phyloP scores from a whole-genome alignment of 768 basidiomycete species.

The Cystobasidium tubakii region DNA sequence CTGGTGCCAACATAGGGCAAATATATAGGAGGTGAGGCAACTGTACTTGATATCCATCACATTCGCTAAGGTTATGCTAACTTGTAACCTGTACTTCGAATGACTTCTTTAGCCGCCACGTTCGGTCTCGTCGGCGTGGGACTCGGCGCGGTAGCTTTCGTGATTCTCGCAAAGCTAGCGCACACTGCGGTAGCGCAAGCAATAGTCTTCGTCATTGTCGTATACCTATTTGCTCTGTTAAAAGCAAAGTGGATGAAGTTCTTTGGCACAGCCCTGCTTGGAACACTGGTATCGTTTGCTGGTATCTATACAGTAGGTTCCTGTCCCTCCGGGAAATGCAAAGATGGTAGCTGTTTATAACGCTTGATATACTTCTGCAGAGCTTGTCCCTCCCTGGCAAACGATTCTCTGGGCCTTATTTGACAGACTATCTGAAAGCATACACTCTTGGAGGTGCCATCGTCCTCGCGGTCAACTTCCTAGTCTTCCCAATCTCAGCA shows the following conservation, averaged over 20 bases:
- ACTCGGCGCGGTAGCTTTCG: constrained; percentile 44
- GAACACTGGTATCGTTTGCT: constrained; percentile 46
- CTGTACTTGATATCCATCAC: too few species aligned
- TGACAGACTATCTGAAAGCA: constrained; percentile 46
- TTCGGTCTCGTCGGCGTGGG: constrained; percentile 43
- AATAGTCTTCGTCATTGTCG: constrained; percentile 46
- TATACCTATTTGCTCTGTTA: constrained; percentile 47
- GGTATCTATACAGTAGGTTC: constrained; percentile 40
- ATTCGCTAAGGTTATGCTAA: too few species aligned
- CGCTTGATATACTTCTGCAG: too few species aligned
- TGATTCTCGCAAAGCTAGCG: constrained; percentile 47
- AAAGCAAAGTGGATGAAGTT: constrained; percentile 46
- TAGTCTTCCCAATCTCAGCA: constrained; percentile 46
- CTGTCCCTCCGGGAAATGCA: too few species aligned
- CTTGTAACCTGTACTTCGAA: constrained; percentile 7
- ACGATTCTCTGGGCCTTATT: constrained; percentile 45
- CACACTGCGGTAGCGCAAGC: constrained; percentile 47
- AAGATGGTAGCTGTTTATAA: too few species aligned
- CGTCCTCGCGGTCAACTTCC: constrained; percentile 46
- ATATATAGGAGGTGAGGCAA: constrained; percentile 17
- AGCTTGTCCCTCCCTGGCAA: constrained; percentile 32
- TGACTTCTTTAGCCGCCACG: constrained; percentile 37
- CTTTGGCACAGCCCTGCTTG: constrained; percentile 47
- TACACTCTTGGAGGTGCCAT: constrained; percentile 45
- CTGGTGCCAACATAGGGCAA: constrained; percentile 45